Base-by-base conservation (phyloP, 2,329 filamentous ascomycete genomes). In the Verruconis gallopava region DNA sequence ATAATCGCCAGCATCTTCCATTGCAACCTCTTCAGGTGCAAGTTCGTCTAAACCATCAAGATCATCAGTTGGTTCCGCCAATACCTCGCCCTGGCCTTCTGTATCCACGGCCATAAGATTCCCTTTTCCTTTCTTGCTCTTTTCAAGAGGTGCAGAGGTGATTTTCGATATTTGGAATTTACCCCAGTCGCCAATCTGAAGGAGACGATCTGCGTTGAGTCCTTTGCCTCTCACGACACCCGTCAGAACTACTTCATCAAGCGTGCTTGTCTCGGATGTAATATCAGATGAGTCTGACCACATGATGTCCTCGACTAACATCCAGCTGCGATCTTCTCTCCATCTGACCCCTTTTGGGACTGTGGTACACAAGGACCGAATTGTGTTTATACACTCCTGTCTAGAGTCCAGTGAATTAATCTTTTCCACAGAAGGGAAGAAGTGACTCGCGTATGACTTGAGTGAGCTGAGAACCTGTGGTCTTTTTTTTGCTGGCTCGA, bases 301-400 rank as follows among this genome's bases (percentile, higher is more conserved):
- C 50, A 74, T 65, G 41, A 94, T 68, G 20, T 88, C 74, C 49
- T 98, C 91, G 3, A 89, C 76, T 44, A 94, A 66, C 80, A 98
- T 85, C 84, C 91, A 98, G 53, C 86, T 93, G 51, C 91, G 75
- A 49, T 94, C 85, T 40, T 98, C 91, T 52, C 91, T 77, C 91
- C 91, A 98, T 48, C 80, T 70, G n/a, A 98, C 75, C 1, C 91
- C 91, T 65, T 93, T 96, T 9, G 91, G 89, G 34, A 81, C 86
- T 25, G 82, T 85, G 49, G 79, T 94, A 68, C 91, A 98, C 13
- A 98, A 66, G 20, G 86, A 89, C 40, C 93, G 76, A 61, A 96
- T 82, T 28, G 93, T 68, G 57, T 95, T 96, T 40, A 85, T 76
- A 57, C 84, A 89, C 58, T 98, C 91, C 56, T 94, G 86, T 55